Percentiles rank a stretch among this genome's conserved stretches.
These are phyloP conservation scores for Prunus yedoensis DNA, from an alignment of 331 rosid species.

Conservation along the genomic window DNA sequence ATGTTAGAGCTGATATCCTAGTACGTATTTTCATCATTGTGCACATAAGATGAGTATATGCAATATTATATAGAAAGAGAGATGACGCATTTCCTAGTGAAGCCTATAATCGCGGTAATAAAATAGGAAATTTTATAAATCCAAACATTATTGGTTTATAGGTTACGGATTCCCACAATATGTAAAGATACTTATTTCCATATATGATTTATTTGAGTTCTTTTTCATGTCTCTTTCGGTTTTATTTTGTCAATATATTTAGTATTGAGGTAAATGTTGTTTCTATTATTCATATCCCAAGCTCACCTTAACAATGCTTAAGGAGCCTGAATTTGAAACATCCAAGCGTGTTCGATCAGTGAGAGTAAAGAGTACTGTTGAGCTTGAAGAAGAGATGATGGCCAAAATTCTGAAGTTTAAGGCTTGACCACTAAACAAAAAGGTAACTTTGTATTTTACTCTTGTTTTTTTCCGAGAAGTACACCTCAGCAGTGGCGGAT, in stretches of 20 bases:
- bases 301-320: slow-evolving; percentile 90
- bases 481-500: too few species aligned
- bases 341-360: slow-evolving; percentile 74
- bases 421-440: slow-evolving; percentile 87
- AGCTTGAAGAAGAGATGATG: slow-evolving; percentile 97
- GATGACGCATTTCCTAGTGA: too few species aligned
- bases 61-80: too few species aligned
- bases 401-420: slow-evolving; percentile 94
- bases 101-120: too few species aligned
- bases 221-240: not conserved
- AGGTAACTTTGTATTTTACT: slow-evolving; percentile 42
- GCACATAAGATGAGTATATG: too few species aligned
- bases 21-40: too few species aligned
- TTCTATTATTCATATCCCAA: slow-evolving; percentile 53
- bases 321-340: slow-evolving; percentile 94
- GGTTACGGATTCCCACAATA: slow-evolving; percentile 16
- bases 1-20: too few species aligned
- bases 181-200: slow-evolving; percentile 38
- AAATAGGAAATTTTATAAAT: too few species aligned
- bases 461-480: not conserved
- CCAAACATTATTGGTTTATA: too few species aligned
- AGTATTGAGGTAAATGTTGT: slow-evolving; percentile 16
- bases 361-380: slow-evolving; percentile 74
- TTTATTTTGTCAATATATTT: not conserved
- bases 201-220: not conserved